Conservation (phyloP, 371 early-diverging fungal genomes). For the Rhizopus arrhizus region DNA sequence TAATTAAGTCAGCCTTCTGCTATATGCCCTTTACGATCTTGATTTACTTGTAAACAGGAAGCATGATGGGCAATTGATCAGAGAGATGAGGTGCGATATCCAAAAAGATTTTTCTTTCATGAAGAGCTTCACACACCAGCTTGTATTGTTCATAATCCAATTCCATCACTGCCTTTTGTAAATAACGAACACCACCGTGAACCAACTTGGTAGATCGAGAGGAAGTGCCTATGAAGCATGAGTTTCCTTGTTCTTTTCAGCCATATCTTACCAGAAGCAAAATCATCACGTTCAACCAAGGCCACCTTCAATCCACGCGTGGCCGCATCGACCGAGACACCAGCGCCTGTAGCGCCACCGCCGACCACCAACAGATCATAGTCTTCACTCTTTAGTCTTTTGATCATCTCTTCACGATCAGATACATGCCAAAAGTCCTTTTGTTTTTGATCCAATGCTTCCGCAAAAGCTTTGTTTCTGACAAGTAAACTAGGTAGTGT, state of each 20-base stretch:
- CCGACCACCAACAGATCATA: slow-evolving; percentile 97
- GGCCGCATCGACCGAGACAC: slow-evolving; percentile 96
- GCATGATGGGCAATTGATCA: slow-evolving; percentile 93
- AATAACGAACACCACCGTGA: slow-evolving; percentile 99
- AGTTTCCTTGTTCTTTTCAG: neutral
- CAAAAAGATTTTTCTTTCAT: slow-evolving; percentile 94
- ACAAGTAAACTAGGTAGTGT: slow-evolving; percentile 20
- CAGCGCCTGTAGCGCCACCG: slow-evolving; percentile 98
- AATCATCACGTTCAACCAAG: slow-evolving; percentile 97
- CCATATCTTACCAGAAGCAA: slow-evolving; percentile 73
- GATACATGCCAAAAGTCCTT: slow-evolving; percentile 73
- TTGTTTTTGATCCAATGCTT: slow-evolving; percentile 34
- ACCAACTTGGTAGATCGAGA: slow-evolving; percentile 99
- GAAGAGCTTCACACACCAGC: slow-evolving; percentile 95
- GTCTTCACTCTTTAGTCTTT: slow-evolving; percentile 64
- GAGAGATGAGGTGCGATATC: slow-evolving; percentile 96
- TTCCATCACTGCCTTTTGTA: slow-evolving; percentile 97
- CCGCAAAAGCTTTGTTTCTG: slow-evolving; percentile 44
- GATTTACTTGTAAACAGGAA: slow-evolving; percentile 87
- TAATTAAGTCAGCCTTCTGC: slow-evolving; percentile 1
- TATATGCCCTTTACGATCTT: slow-evolving; percentile 5
- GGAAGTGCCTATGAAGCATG: slow-evolving; percentile 72
- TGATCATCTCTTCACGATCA: slow-evolving; percentile 71
- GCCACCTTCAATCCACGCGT: slow-evolving; percentile 96
- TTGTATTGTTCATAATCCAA: slow-evolving; percentile 97